Conservation (phyloP, 1,139 yeast species). For the Saccharomyces hybrid region DNA sequence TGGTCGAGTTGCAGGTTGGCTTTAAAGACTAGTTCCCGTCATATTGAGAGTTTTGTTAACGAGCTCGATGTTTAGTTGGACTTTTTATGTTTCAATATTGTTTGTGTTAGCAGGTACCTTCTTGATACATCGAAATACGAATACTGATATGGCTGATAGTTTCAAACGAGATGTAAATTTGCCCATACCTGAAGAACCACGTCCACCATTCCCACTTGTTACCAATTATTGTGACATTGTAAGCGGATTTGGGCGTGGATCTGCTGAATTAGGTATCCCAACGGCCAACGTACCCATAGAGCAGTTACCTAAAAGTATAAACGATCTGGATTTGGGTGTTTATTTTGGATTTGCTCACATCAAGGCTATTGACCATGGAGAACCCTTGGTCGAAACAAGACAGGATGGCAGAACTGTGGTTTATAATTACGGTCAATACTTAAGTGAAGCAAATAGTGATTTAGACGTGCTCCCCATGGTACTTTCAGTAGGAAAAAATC, state of each 20-base stretch:
- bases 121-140: neutral
- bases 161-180: slow-evolving; percentile 13
- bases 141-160: neutral
- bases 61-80: neutral
- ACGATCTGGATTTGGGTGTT: slow-evolving; percentile 66
- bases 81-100: neutral
- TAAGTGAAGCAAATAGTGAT: slow-evolving; percentile 36
- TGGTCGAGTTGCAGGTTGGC: no score
- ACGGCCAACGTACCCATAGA: slow-evolving; percentile 83
- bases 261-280: slow-evolving; percentile 87
- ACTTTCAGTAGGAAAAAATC: slow-evolving; percentile 94
- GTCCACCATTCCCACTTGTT: slow-evolving; percentile 59
- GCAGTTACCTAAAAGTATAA: slow-evolving; percentile 36
- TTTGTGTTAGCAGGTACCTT: neutral
- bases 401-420: slow-evolving; percentile 39
- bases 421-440: slow-evolving; percentile 54
- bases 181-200: slow-evolving; percentile 43
- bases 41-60: neutral
- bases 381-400: slow-evolving; percentile 21
- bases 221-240: slow-evolving; percentile 49
- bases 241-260: slow-evolving; percentile 94
- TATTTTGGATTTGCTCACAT: slow-evolving; percentile 75
- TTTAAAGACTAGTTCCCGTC: no score
- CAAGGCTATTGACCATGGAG: slow-evolving; percentile 12
- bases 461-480: slow-evolving; percentile 66